Evolutionary conservation across 2,329 filamentous ascomycete genomes (phyloP).

Genomic region (Beauveria brongniartii): DNA sequence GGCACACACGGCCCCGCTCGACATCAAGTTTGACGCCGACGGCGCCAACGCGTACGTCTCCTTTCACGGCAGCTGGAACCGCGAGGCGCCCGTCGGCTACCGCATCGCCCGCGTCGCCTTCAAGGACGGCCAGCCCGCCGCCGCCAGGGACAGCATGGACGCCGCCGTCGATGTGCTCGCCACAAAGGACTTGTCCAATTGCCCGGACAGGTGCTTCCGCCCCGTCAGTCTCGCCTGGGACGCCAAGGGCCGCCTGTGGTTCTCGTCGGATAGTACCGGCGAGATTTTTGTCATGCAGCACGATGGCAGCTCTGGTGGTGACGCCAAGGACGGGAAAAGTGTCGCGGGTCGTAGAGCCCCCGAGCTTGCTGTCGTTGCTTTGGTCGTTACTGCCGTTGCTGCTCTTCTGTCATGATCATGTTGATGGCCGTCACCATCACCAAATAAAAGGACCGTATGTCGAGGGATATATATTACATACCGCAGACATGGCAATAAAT

Average conservation of each 20-base stretch:
- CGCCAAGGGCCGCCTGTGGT: constrained; percentile 46
- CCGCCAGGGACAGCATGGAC: constrained; percentile 32
- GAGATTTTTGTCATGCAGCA: constrained; percentile 52
- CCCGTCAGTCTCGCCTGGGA: constrained; percentile 52
- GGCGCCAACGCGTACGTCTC: constrained; percentile 55
- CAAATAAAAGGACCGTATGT: neutral
- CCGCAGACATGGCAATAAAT: neutral
- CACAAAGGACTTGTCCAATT: constrained; percentile 44
- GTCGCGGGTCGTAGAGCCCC: neutral
- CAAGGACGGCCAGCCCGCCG: constrained; percentile 32
- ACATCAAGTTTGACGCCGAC: constrained; percentile 56
- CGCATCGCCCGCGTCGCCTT: constrained; percentile 35
- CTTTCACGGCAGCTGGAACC: constrained; percentile 63
- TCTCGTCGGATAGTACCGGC: constrained; percentile 55
- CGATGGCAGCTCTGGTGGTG: constrained; percentile 10
- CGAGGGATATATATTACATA: neutral
- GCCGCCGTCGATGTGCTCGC: constrained; percentile 45
- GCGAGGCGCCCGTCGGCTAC: constrained; percentile 37
- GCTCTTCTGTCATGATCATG: neutral
- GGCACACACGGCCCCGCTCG: constrained; percentile 63
- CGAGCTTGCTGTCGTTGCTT: constrained; percentile 7
- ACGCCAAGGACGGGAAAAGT: constrained; percentile 6
- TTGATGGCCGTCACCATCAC: neutral
- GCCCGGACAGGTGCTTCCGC: constrained; percentile 52
- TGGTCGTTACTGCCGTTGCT: constrained; percentile 17